phyloP scores from a whole-genome alignment of 2,329 filamentous ascomycete genomes.

The Pseudonectria buxi region DNA sequence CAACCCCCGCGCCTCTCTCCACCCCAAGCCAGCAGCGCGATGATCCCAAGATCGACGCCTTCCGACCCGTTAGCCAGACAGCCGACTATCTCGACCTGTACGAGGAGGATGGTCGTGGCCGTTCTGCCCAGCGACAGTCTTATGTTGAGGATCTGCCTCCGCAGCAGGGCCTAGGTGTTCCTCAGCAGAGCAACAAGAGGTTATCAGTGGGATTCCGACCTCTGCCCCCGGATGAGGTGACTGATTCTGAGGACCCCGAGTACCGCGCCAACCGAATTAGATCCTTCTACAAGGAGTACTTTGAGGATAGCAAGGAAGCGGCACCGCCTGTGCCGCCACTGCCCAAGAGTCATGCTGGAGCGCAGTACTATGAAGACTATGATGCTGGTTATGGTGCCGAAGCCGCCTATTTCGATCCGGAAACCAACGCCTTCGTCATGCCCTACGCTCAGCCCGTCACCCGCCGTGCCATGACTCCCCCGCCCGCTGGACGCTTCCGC shows the following conservation, averaged over 20 bases:
- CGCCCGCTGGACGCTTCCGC: slow-evolving; percentile 53
- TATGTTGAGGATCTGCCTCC: slow-evolving; percentile 22
- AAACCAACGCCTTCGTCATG: slow-evolving; percentile 65
- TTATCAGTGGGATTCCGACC: slow-evolving; percentile 73
- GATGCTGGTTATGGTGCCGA: slow-evolving; percentile 64
- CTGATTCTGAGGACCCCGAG: slow-evolving; percentile 80
- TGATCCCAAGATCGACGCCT: slow-evolving; percentile 15
- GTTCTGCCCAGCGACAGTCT: slow-evolving; percentile 25
- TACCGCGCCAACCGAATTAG: slow-evolving; percentile 91
- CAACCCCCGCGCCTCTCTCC: slow-evolving; percentile 15
- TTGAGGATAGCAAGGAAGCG: slow-evolving; percentile 67
- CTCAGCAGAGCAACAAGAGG: slow-evolving; percentile 48
- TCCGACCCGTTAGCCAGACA: slow-evolving; percentile 23
- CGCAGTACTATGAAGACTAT: slow-evolving; percentile 68
- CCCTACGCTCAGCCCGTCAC: slow-evolving; percentile 79
- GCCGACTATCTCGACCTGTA: slow-evolving; percentile 29
- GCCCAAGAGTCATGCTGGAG: slow-evolving; percentile 22
- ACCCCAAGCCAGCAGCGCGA: slow-evolving; percentile 11
- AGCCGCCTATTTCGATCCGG: slow-evolving; percentile 58
- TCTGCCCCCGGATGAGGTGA: slow-evolving; percentile 76
- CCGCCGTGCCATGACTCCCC: slow-evolving; percentile 92
- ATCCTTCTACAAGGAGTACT: slow-evolving; percentile 99
- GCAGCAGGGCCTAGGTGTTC: slow-evolving; percentile 42
- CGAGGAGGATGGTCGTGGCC: slow-evolving; percentile 28
- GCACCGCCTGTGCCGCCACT: slow-evolving; percentile 33